Evolutionary conservation across 2,329 filamentous ascomycete species (phyloP).

Genomic region (Fusarium pininemorale): DNA sequence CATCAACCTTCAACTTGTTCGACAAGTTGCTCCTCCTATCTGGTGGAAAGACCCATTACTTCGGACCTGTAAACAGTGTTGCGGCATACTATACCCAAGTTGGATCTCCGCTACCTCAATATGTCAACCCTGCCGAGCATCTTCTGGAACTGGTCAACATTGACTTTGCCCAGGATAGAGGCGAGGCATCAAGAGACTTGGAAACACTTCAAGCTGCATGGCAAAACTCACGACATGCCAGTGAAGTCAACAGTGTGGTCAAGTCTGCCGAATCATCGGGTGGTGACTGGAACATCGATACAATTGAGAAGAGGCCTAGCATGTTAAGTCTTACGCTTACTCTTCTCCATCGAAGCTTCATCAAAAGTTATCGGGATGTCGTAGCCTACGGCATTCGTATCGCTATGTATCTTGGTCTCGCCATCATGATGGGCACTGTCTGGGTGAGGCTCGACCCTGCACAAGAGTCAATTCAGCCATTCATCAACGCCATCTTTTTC

Average conservation of each 20-base stretch:
- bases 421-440: conserved; percentile 88
- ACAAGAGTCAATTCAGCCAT: conserved; percentile 80
- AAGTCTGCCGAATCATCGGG: conserved; percentile 44
- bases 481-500: conserved; percentile 85
- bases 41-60: conserved; percentile 75
- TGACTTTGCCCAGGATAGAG: conserved; percentile 69
- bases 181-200: conserved; percentile 52
- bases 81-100: conserved; percentile 70
- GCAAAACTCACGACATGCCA: conserved; percentile 36
- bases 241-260: conserved; percentile 36
- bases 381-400: conserved; percentile 85
- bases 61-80: conserved; percentile 68
- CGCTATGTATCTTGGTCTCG: conserved; percentile 79
- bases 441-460: conserved; percentile 76
- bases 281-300: conserved; percentile 26
- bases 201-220: conserved; percentile 41
- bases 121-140: conserved; percentile 83
- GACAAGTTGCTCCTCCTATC: conserved; percentile 82
- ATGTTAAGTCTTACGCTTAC: conserved; percentile 64
- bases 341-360: conserved; percentile 79
- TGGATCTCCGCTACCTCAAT: conserved; percentile 70
- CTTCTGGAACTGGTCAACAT: conserved; percentile 81
- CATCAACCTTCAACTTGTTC: conserved; percentile 80
- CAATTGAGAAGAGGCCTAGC: conserved; percentile 51
- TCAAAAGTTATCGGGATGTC: conserved; percentile 86